Conservation (phyloP, 257 asterid genomes). For the Vinca minor region DNA sequence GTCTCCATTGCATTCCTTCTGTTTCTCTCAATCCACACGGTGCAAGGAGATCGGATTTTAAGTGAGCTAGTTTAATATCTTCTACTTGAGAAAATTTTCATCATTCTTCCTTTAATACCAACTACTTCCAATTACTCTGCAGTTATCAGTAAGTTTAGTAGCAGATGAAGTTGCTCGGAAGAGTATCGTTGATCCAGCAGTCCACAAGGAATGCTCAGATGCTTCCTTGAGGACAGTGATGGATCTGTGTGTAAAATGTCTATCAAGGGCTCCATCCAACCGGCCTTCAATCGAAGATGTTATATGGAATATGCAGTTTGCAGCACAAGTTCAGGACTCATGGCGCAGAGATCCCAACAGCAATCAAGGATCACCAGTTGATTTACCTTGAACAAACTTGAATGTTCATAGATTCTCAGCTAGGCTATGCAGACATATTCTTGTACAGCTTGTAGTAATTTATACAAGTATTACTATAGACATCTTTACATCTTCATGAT, state of each 20-base stretch:
- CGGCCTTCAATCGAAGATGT: constrained; percentile 78
- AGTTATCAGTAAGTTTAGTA: constrained; percentile 52
- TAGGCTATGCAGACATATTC: too few species aligned
- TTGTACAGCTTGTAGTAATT: too few species aligned
- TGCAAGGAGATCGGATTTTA: too few species aligned
- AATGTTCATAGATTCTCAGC: neutral
- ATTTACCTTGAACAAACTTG: constrained; percentile 8
- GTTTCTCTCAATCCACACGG: too few species aligned
- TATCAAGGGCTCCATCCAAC: constrained; percentile 36
- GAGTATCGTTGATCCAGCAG: constrained; percentile 57
- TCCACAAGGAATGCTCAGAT: constrained; percentile 65
- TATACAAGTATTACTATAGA: too few species aligned
- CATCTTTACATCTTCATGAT: neutral
- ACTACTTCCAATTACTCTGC: too few species aligned
- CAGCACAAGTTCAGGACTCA: constrained; percentile 74
- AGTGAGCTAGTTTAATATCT: too few species aligned
- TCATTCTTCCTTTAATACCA: neutral
- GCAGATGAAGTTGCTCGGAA: constrained; percentile 42
- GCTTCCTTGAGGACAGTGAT: constrained; percentile 57
- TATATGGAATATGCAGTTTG: constrained; percentile 85
- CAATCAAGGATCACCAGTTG: constrained; percentile 43
- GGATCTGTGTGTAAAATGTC: constrained; percentile 61
- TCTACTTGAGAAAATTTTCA: too few species aligned
- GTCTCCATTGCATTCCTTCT: too few species aligned
- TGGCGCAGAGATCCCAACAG: constrained; percentile 38